Evolutionary conservation across 1,284 basidiomycete species (phyloP).

Genomic region (Rhodotorula mucilaginosa): DNA sequence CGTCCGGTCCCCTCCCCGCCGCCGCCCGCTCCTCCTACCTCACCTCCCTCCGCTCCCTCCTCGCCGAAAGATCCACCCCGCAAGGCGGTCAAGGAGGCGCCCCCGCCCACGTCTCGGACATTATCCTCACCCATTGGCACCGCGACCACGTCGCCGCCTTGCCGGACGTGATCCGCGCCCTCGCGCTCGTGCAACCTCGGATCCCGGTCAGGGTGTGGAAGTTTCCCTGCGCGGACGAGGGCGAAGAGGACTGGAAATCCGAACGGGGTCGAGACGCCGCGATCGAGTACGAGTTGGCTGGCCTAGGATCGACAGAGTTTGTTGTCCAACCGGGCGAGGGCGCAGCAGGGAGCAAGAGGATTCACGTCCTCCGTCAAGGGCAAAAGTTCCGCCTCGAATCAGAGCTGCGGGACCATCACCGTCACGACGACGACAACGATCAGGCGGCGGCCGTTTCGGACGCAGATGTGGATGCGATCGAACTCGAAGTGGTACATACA

Average conservation of each 20-base stretch:
- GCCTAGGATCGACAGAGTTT: too few relatives aligned
- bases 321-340: background rate
- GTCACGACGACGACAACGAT: too few relatives aligned
- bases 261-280: constrained; percentile 10
- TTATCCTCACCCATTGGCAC: constrained; percentile 89
- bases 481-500: constrained; percentile 64
- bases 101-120: constrained; percentile 61
- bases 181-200: constrained; percentile 50
- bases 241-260: background rate
- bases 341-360: constrained; percentile 44
- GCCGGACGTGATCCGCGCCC: constrained; percentile 64
- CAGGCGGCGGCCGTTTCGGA: constrained; percentile 39
- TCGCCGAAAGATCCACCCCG: constrained; percentile 45
- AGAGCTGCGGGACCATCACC: too few relatives aligned
- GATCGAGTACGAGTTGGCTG: constrained; percentile 8
- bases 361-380: constrained; percentile 54
- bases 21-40: constrained; percentile 77
- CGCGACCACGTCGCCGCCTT: constrained; percentile 81
- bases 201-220: constrained; percentile 29
- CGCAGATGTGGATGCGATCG: constrained; percentile 48
- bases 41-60: constrained; percentile 47
- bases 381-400: constrained; percentile 52
- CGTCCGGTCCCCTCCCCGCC: constrained; percentile 77
- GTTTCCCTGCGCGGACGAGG: background rate
- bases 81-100: constrained; percentile 7